phyloP scores from a whole-genome alignment of 2,329 filamentous ascomycete genomes.

The Raffaelea ambrosiae region DNA sequence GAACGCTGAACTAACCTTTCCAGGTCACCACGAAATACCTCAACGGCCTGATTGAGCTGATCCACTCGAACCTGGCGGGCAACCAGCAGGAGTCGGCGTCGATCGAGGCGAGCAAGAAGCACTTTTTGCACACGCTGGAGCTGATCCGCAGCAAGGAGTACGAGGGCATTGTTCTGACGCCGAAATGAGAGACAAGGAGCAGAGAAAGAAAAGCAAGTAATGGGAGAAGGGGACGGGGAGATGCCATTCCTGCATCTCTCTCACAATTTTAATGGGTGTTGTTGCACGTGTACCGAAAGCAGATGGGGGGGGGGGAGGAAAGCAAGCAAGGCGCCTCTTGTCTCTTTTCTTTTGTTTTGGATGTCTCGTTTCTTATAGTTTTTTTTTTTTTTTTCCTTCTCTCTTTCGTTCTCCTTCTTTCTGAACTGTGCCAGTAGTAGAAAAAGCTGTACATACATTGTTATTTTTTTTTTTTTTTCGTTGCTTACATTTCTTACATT shows the following conservation, averaged over 20 bases:
- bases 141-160: slow-evolving; percentile 90
- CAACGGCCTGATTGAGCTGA: slow-evolving; percentile 95
- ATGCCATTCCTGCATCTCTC: too few species aligned
- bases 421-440: slow-evolving; percentile 3
- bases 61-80: slow-evolving; percentile 88
- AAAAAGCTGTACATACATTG: slow-evolving; percentile 4
- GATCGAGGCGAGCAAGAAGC: slow-evolving; percentile 82
- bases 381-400: not conserved
- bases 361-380: not conserved
- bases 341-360: too few species aligned
- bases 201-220: too few species aligned
- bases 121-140: slow-evolving; percentile 90
- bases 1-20: not conserved
- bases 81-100: slow-evolving; percentile 74
- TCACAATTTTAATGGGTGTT: too few species aligned
- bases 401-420: not conserved
- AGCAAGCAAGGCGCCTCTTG: too few species aligned
- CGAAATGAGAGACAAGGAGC: slow-evolving; percentile 28
- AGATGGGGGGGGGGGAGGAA: too few species aligned
- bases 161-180: slow-evolving; percentile 75
- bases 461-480: not conserved
- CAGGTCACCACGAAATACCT: slow-evolving; percentile 91
- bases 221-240: too few species aligned
- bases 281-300: too few species aligned
- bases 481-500: not conserved